Evolutionary conservation across 2,329 filamentous ascomycete genomes (phyloP).

Genomic region (Xylaria multiplex): DNA sequence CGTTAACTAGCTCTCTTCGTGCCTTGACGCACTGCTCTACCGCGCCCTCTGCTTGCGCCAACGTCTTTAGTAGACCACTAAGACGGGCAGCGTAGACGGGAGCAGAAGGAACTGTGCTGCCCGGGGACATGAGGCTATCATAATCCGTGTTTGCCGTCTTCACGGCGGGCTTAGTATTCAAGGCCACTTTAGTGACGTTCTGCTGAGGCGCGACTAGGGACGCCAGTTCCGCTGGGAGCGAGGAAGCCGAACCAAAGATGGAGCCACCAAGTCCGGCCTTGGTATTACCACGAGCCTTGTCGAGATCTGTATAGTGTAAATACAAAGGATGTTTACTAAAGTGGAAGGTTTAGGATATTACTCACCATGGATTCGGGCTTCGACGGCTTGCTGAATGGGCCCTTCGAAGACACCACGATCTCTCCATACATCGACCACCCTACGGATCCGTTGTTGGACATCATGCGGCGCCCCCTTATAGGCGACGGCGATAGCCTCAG

Average conservation of each 20-base stretch:
- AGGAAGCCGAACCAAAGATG: constrained; percentile 70
- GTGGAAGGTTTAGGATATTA: neutral
- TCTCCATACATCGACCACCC: constrained; percentile 95
- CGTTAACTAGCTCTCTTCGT: constrained; percentile 78
- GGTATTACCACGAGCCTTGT: constrained; percentile 65
- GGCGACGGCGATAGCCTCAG: constrained; percentile 87
- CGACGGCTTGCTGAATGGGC: constrained; percentile 82
- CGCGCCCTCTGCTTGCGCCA: constrained; percentile 88
- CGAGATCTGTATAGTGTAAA: constrained; percentile 62
- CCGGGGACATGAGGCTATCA: constrained; percentile 80
- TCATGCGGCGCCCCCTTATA: constrained; percentile 90
- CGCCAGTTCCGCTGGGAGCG: constrained; percentile 79
- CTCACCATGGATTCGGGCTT: constrained; percentile 80
- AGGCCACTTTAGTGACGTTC: constrained; percentile 75
- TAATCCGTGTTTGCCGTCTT: constrained; percentile 83
- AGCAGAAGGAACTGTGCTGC: constrained; percentile 75
- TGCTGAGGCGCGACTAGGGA: constrained; percentile 80
- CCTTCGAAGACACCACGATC: constrained; percentile 84
- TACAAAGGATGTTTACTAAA: neutral
- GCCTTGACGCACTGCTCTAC: constrained; percentile 91
- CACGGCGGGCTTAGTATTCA: constrained; percentile 73
- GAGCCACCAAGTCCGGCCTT: constrained; percentile 68
- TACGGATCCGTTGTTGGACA: constrained; percentile 84
- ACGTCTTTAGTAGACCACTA: constrained; percentile 86
- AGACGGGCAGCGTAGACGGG: constrained; percentile 93